Percentiles rank a stretch among this genome's conserved stretches.
Conservation (phyloP, 139 green algal species). For the Chlamydomonas sphaeroides region DNA sequence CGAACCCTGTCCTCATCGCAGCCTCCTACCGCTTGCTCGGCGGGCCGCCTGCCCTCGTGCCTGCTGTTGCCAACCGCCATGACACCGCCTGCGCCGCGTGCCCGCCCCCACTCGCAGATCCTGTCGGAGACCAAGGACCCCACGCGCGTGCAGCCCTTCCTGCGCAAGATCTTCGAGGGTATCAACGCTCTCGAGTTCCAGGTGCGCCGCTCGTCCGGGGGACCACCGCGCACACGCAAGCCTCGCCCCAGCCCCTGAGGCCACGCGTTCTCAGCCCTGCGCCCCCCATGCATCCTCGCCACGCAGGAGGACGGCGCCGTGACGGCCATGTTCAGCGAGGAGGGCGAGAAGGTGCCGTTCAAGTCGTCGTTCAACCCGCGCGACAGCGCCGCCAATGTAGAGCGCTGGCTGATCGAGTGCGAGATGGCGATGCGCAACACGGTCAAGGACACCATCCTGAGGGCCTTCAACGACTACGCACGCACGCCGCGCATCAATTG, state of each 20-base stretch:
- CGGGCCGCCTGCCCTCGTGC: no score
- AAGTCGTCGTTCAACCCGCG: slow-evolving; percentile 71
- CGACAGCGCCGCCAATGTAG: slow-evolving; percentile 68
- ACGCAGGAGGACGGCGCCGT: slow-evolving; percentile 54
- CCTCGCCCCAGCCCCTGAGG: no score
- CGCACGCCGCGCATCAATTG: slow-evolving; percentile 61
- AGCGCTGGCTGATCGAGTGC: slow-evolving; percentile 86
- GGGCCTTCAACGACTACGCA: slow-evolving; percentile 70
- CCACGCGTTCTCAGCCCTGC: not conserved
- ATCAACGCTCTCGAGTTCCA: slow-evolving; percentile 81
- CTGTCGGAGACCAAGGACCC: slow-evolving; percentile 86
- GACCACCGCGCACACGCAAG: no score
- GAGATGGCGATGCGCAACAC: slow-evolving; percentile 76
- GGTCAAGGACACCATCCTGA: slow-evolving; percentile 55
- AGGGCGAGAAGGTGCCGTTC: slow-evolving; percentile 75
- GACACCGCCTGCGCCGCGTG: not conserved
- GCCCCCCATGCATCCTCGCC: not conserved
- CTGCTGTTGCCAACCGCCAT: not conserved
- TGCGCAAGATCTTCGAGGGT: slow-evolving; percentile 87
- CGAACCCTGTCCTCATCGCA: no score
- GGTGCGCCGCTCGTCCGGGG: no score
- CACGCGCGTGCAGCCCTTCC: slow-evolving; percentile 82
- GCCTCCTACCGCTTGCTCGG: no score
- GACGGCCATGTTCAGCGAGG: slow-evolving; percentile 77
- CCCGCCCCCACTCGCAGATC: slow-evolving; percentile 61